A percentile compares a stretch with the other conserved stretches of the same genome.
Evolutionary conservation across 2,329 filamentous ascomycete genomes (phyloP).

Genomic region (Fusarium sambucinum): DNA sequence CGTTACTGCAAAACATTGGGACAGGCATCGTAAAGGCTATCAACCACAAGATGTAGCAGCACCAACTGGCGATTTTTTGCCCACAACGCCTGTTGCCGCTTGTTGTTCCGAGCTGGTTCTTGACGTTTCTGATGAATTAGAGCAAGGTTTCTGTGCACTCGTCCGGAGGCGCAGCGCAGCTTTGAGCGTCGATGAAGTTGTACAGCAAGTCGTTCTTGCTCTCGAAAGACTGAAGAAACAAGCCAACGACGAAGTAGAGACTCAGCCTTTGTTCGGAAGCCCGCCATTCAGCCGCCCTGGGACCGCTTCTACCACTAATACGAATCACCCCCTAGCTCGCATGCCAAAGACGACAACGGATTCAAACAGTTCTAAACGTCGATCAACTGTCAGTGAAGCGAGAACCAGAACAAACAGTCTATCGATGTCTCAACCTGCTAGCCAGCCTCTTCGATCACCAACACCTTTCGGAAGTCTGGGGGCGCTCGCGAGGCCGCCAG

Average conservation of each 20-base stretch:
- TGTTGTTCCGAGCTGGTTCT: slow-evolving; percentile 64
- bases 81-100: slow-evolving; percentile 51
- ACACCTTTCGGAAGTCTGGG: slow-evolving; percentile 43
- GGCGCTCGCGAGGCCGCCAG: slow-evolving; percentile 37
- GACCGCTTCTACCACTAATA: slow-evolving; percentile 31
- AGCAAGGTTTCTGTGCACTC: slow-evolving; percentile 63
- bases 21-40: slow-evolving; percentile 59
- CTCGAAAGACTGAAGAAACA: slow-evolving; percentile 42
- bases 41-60: slow-evolving; percentile 49
- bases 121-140: slow-evolving; percentile 62
- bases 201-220: slow-evolving; percentile 59
- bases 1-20: slow-evolving; percentile 61
- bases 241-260: slow-evolving; percentile 28
- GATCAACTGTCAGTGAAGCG: slow-evolving; percentile 31
- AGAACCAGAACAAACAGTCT: slow-evolving; percentile 27
- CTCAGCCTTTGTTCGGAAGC: slow-evolving; percentile 29
- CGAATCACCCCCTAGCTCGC: slow-evolving; percentile 36
- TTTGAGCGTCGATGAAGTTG: slow-evolving; percentile 59
- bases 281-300: slow-evolving; percentile 32
- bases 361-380: slow-evolving; percentile 30
- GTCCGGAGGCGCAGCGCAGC: slow-evolving; percentile 56
- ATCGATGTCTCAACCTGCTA: slow-evolving; percentile 39
- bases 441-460: slow-evolving; percentile 39
- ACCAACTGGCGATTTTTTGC: slow-evolving; percentile 47
- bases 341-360: slow-evolving; percentile 40